Evolutionary conservation across 192 early-diverging fungal genomes (phyloP).

Genomic region (Podila epigama): DNA sequence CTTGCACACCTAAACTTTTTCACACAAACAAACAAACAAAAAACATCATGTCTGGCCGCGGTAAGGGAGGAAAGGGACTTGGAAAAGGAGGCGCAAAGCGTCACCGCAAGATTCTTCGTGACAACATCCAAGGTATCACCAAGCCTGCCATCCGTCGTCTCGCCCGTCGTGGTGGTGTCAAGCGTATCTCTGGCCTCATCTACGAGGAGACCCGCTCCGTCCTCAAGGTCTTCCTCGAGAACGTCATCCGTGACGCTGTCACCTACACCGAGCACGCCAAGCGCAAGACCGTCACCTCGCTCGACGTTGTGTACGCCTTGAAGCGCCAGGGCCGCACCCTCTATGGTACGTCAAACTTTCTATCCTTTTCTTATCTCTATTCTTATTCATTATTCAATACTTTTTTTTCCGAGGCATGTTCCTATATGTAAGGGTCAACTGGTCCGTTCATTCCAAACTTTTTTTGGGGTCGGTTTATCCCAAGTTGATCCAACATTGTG

Average conservation of each 20-base stretch:
- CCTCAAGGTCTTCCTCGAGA: constrained; percentile 97
- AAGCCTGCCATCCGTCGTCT: constrained; percentile 99
- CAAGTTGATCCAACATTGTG: background rate
- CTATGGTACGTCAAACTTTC: constrained; percentile 60
- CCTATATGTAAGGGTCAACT: constrained; percentile 1
- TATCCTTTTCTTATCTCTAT: background rate
- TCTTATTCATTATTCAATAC: background rate
- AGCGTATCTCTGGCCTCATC: constrained; percentile 99
- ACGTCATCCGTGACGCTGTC: constrained; percentile 94
- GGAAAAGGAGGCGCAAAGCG: constrained; percentile 99
- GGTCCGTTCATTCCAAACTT: constrained; percentile 8
- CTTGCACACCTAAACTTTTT: too few relatives aligned
- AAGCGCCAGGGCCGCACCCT: constrained; percentile 98
- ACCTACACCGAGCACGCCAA: constrained; percentile 87
- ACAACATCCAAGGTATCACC: constrained; percentile 97
- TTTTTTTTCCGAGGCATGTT: background rate
- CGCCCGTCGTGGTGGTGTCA: constrained; percentile 99
- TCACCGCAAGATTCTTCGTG: constrained; percentile 99
- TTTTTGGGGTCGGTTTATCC: background rate
- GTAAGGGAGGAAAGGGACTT: constrained; percentile 98
- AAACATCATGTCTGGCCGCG: constrained; percentile 96
- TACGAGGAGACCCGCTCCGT: constrained; percentile 99
- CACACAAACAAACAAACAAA: too few relatives aligned
- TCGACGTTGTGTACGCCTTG: constrained; percentile 99
- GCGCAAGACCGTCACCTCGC: constrained; percentile 99